A percentile compares a stretch with the other conserved stretches of the same genome.
phyloP scores from a whole-genome alignment of 2,329 filamentous ascomycete genomes.

The Penicillium expansum region DNA sequence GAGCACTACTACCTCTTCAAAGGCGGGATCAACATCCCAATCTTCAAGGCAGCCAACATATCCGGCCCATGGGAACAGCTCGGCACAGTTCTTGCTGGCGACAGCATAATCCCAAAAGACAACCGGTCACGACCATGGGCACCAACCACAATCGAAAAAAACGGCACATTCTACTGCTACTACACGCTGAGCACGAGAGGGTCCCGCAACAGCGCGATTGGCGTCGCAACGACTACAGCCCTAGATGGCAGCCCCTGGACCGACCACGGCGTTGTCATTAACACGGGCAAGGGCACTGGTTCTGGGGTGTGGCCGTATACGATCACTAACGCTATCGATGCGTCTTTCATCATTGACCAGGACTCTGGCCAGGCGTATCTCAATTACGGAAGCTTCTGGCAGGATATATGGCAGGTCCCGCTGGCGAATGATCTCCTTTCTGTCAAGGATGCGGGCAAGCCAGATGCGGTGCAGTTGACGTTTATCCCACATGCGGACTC shows the following conservation, averaged over 20 bases:
- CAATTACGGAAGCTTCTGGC: conserved; percentile 38
- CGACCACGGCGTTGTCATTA: conserved; percentile 37
- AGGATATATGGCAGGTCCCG: conserved; percentile 37
- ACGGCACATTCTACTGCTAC: no score
- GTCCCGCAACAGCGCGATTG: conserved; percentile 36
- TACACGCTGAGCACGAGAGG: conserved; percentile 30
- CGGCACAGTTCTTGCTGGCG: no score
- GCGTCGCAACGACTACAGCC: conserved; percentile 32
- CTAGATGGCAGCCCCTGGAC: conserved; percentile 30
- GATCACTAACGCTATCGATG: conserved; percentile 39
- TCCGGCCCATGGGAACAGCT: no score
- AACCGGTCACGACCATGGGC: no score
- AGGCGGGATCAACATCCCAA: no score
- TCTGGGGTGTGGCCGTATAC: conserved; percentile 34
- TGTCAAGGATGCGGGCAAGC: conserved; percentile 21
- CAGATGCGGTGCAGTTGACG: conserved; percentile 30
- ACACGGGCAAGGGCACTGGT: conserved; percentile 27
- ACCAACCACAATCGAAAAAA: no score
- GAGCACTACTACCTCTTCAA: no score
- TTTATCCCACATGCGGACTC: conserved; percentile 18
- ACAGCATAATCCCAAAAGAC: no score
- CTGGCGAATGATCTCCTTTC: conserved; percentile 31
- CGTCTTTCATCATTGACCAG: conserved; percentile 31
- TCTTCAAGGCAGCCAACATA: no score
- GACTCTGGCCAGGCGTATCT: conserved; percentile 29